Evolutionary conservation across 2,329 filamentous ascomycete species (phyloP), one percentile per base, ranked within the genome.

Genomic region (Botrytis fragariae): DNA sequence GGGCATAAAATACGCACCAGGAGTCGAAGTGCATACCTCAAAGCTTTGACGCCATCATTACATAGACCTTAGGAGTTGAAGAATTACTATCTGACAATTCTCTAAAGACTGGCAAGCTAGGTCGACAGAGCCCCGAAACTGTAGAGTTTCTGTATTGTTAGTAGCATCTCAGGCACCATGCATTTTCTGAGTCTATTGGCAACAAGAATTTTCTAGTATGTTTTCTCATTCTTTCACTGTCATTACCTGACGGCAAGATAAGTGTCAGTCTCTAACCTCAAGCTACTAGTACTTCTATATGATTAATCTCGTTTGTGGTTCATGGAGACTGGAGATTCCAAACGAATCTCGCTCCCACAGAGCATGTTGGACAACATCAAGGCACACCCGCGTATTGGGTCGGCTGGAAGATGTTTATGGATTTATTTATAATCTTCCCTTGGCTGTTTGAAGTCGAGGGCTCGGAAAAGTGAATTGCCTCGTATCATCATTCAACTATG

Each of bases 221-320:
- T n/a, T n/a, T 51, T 14, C 25, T 1, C 12, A 51, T n/a, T 51
- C 25, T 51, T n/a, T 4, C n/a, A 51, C 25, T 14, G 4, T n/a
- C 10, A 3, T 16, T 51, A 4, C 25, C 48, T 14, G 5, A n/a
- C 10, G 10, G 0, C 0, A 14, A 51, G 12, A n/a, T n/a, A 6
- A 4, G 12, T 14, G 0, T 7, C 2, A 16, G 6, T 51, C 14
- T 14, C 1, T 0, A n/a, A 51, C 4, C 48, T 51, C 5, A 2
- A 51, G n/a, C 2, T 16, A 51, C 48, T 4, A 51, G 10, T 51
- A n/a, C 25, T 51, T 3, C n/a, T 5, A 1, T 14, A 51, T 14
- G 0, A 51, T 51, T 3, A n/a, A n/a, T n/a, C 25, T n/a, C 4
- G 2, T 16, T 51, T 6, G 0, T 7, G 14, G 1, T 51, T 5